These are phyloP conservation scores for Cicer judaicum DNA, from an alignment of 306 rosid genomes.

Conservation along the genomic window DNA sequence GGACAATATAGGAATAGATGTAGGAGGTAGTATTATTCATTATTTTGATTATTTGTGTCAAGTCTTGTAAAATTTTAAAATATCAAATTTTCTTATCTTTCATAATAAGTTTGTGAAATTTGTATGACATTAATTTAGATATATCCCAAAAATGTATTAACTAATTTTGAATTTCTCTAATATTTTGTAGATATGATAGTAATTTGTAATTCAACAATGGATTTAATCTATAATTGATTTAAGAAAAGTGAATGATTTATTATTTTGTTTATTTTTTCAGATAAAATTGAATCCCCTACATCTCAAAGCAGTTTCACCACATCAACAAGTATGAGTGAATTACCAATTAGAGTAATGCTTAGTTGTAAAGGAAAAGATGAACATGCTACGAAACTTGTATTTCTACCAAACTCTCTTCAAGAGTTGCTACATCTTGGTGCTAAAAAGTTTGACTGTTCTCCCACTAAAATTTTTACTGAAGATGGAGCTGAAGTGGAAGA, in stretches of 20 bases:
- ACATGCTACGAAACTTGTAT: slow-evolving; percentile 53
- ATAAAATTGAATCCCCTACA: slow-evolving; percentile 25
- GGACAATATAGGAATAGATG: too few species aligned
- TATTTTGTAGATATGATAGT: not conserved
- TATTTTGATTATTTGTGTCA: not conserved
- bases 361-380: slow-evolving; percentile 58
- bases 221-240: not conserved
- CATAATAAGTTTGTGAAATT: too few species aligned
- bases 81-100: not conserved
- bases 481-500: slow-evolving; percentile 74
- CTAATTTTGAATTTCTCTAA: not conserved
- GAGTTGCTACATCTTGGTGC: slow-evolving; percentile 61
- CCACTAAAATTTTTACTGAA: slow-evolving; percentile 54
- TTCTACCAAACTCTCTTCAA: slow-evolving; percentile 54
- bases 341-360: slow-evolving; percentile 50
- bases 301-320: slow-evolving; percentile 1
- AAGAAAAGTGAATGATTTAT: not conserved
- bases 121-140: not conserved
- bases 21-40: too few species aligned
- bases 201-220: not conserved
- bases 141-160: not conserved
- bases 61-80: not conserved
- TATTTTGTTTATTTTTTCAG: slow-evolving; percentile 30
- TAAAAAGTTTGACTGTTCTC: slow-evolving; percentile 52
- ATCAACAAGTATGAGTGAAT: not conserved